Evolutionary conservation across 495 filamentous ascomycete species (phyloP).

Genomic region (Daldinia caldariorum): DNA sequence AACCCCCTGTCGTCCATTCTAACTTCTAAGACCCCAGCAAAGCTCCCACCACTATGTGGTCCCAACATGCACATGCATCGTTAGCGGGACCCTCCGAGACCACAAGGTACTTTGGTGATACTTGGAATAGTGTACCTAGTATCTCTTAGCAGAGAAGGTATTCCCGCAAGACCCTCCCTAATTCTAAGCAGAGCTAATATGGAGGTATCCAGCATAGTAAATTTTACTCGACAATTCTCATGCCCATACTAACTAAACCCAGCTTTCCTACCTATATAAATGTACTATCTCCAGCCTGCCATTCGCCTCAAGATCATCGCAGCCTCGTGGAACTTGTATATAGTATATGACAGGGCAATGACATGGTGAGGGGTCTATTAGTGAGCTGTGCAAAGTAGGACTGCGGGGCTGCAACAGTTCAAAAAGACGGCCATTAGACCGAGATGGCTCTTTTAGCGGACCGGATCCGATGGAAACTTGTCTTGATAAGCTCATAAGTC

Average conservation of each 20-base stretch:
- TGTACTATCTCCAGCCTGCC: conserved; percentile 15
- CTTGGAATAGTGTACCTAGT: conserved; percentile 30
- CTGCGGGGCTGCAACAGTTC: conserved; percentile 13
- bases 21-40: conserved; percentile 40
- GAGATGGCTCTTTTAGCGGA: conserved; percentile 29
- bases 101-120: conserved; percentile 45
- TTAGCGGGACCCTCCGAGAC: conserved; percentile 43
- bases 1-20: conserved; percentile 43
- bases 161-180: conserved; percentile 22
- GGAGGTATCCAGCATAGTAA: conserved; percentile 24
- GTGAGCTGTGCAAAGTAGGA: conserved; percentile 27
- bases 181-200: conserved; percentile 20
- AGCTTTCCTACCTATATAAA: conserved; percentile 1
- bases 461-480: conserved; percentile 30
- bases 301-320: conserved; percentile 14
- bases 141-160: conserved; percentile 25
- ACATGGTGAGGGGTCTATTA: conserved; percentile 29
- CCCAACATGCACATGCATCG: conserved; percentile 42
- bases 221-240: conserved; percentile 28
- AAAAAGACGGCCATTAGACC: conserved; percentile 33
- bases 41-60: conserved; percentile 43
- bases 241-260: background rate
- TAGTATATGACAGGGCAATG: conserved; percentile 20
- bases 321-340: conserved; percentile 21
- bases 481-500: conserved; percentile 33